Evolutionary conservation across 2,329 filamentous ascomycete genomes (phyloP).

Genomic region (Phialophora verrucosa): DNA sequence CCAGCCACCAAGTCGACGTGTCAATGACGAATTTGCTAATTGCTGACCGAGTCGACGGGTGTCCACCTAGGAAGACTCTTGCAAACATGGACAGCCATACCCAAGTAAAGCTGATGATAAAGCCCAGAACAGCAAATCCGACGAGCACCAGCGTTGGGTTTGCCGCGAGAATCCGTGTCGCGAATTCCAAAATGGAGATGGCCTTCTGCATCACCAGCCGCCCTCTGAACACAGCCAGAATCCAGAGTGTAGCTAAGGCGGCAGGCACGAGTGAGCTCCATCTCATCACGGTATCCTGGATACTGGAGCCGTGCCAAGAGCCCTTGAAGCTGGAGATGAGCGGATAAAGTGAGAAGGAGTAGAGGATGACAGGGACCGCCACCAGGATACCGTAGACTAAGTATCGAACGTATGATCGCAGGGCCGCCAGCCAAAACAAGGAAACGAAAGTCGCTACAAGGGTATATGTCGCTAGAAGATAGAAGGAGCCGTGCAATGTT

Average conservation of each 20-base stretch:
- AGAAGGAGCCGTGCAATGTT: constrained; percentile 82
- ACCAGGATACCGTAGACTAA: constrained; percentile 80
- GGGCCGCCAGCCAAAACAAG: constrained; percentile 83
- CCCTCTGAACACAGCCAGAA: constrained; percentile 80
- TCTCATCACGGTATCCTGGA: constrained; percentile 90
- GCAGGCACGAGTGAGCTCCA: constrained; percentile 82
- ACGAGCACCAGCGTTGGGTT: constrained; percentile 82
- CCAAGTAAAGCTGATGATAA: constrained; percentile 91
- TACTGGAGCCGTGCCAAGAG: constrained; percentile 70
- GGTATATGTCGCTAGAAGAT: constrained; percentile 89
- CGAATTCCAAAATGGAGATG: constrained; percentile 88
- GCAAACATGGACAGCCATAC: constrained; percentile 97
- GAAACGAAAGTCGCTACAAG: constrained; percentile 87
- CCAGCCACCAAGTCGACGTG: constrained; percentile 91
- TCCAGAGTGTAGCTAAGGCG: constrained; percentile 75
- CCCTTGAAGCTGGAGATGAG: constrained; percentile 89
- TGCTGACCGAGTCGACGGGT: constrained; percentile 62
- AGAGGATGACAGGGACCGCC: constrained; percentile 81
- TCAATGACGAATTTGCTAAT: constrained; percentile 78
- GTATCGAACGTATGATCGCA: constrained; percentile 86
- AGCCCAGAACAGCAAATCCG: constrained; percentile 76
- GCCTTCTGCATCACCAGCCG: constrained; percentile 81
- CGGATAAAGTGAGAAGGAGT: constrained; percentile 89
- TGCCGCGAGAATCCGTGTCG: constrained; percentile 81
- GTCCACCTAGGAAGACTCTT: constrained; percentile 89